Percentiles rank a stretch among this genome's conserved stretches.
Evolutionary conservation across 1,284 basidiomycete species (phyloP).

Genomic region (Peniophora sp.): DNA sequence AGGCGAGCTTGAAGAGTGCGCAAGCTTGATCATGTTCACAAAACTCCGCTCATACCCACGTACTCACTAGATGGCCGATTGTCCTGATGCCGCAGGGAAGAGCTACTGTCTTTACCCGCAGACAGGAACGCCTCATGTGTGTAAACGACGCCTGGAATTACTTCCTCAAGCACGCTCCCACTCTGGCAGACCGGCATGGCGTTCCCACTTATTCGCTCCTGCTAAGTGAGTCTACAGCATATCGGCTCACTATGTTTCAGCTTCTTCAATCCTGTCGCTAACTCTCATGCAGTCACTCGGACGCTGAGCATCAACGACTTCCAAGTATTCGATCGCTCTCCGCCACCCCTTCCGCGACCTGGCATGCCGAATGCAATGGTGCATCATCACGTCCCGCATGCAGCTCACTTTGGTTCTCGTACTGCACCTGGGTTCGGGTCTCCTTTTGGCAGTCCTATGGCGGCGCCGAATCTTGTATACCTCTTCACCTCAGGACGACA

Average conservation of each 20-base stretch:
- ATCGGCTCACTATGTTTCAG: not conserved
- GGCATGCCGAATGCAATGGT: not conserved
- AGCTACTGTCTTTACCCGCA: slow-evolving; percentile 13
- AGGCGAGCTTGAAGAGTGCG: slow-evolving; percentile 30
- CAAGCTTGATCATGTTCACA: not conserved
- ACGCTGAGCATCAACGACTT: slow-evolving; percentile 5
- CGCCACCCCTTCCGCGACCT: not conserved
- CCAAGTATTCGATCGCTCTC: slow-evolving; percentile 7
- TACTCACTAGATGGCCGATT: slow-evolving; percentile 35
- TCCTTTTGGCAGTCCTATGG: not conserved
- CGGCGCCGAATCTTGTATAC: slow-evolving; percentile 11
- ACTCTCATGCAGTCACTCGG: slow-evolving; percentile 6
- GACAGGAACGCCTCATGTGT: slow-evolving; percentile 1
- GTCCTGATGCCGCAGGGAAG: slow-evolving; percentile 31
- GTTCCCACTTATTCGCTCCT: slow-evolving; percentile 1
- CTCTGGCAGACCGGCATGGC: slow-evolving; percentile 1
- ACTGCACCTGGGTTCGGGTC: slow-evolving; percentile 1
- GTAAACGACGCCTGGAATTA: slow-evolving; percentile 2
- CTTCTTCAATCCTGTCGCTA: not conserved
- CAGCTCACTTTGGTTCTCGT: not conserved
- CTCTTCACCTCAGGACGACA: slow-evolving; percentile 10
- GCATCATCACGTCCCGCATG: not conserved
- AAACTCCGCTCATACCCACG: not conserved
- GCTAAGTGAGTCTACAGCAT: slow-evolving; percentile 2
- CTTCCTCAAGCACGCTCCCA: slow-evolving; percentile 12